Evolutionary conservation across 768 basidiomycete species (phyloP).

Genomic region (Leucosporidium scottii): DNA sequence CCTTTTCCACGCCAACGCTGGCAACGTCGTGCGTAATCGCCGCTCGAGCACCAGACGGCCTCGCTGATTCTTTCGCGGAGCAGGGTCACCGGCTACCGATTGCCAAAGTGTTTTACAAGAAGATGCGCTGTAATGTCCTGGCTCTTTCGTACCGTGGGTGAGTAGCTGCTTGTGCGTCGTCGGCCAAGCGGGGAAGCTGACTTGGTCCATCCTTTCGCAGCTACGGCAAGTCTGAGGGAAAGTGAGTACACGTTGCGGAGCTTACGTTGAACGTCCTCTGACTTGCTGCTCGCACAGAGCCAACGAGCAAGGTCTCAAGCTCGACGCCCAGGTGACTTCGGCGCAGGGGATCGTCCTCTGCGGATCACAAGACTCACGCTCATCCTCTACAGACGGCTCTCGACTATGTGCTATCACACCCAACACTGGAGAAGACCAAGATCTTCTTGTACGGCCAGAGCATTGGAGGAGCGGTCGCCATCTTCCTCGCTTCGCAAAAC

Average conservation of each 20-base stretch:
- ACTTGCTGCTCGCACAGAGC: slow-evolving; percentile 47
- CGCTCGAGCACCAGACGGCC: background rate
- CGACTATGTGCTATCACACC: slow-evolving; percentile 63
- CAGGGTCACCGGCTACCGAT: slow-evolving; percentile 82
- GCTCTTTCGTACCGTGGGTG: slow-evolving; percentile 92
- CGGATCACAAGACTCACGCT: background rate
- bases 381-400: slow-evolving; percentile 47
- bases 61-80: background rate
- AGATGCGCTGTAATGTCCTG: slow-evolving; percentile 84
- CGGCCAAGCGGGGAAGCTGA: slow-evolving; percentile 9
- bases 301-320: slow-evolving; percentile 47
- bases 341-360: background rate
- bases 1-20: slow-evolving; percentile 76
- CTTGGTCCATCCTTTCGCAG: slow-evolving; percentile 39
- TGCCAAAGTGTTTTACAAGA: slow-evolving; percentile 68
- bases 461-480: slow-evolving; percentile 86
- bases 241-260: slow-evolving; percentile 47
- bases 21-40: slow-evolving; percentile 40
- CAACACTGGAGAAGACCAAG: slow-evolving; percentile 57
- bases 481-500: slow-evolving; percentile 76
- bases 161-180: slow-evolving; percentile 35
- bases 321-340: slow-evolving; percentile 69
- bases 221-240: slow-evolving; percentile 83
- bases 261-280: background rate
- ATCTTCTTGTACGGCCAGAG: slow-evolving; percentile 75